Evolutionary conservation across 805 yeast species (phyloP).

Genomic region (Sugiyamaella americana): DNA sequence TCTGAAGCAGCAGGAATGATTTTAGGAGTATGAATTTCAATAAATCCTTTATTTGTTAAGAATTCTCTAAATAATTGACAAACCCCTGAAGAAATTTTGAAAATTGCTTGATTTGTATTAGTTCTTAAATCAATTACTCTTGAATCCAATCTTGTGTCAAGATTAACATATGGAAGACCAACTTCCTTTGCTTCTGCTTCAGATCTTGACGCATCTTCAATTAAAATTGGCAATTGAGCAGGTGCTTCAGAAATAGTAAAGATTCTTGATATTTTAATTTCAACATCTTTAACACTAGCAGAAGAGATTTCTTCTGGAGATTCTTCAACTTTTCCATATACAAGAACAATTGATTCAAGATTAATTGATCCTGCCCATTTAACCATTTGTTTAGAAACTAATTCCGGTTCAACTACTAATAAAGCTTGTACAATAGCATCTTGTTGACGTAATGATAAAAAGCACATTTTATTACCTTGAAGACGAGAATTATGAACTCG

Average conservation of each 20-base stretch:
- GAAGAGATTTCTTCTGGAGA: conserved; percentile 83
- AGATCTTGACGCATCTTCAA: conserved; percentile 94
- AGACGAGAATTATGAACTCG: conserved; percentile 89
- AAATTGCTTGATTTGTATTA: conserved; percentile 94
- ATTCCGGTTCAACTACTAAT: conserved; percentile 60
- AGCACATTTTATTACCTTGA: conserved; percentile 93
- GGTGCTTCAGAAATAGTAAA: conserved; percentile 83
- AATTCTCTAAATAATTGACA: conserved; percentile 86
- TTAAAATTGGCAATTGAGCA: conserved; percentile 82
- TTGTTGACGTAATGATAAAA: conserved; percentile 90
- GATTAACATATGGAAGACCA: conserved; percentile 87
- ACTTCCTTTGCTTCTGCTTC: conserved; percentile 78
- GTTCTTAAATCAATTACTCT: conserved; percentile 97
- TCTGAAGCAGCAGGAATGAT: conserved; percentile 92
- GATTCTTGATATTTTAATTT: conserved; percentile 69
- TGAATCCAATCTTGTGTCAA: conserved; percentile 91
- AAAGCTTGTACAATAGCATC: conserved; percentile 74
- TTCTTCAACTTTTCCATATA: conserved; percentile 75
- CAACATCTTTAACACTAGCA: conserved; percentile 87
- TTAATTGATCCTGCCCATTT: conserved; percentile 88
- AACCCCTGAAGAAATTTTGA: conserved; percentile 88
- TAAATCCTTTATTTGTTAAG: conserved; percentile 58
- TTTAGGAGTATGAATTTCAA: conserved; percentile 95
- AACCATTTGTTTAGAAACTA: conserved; percentile 89
- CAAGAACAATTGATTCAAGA: conserved; percentile 86